Conservation (phyloP, 2,329 filamentous ascomycete species). For the Penicillium freii region DNA sequence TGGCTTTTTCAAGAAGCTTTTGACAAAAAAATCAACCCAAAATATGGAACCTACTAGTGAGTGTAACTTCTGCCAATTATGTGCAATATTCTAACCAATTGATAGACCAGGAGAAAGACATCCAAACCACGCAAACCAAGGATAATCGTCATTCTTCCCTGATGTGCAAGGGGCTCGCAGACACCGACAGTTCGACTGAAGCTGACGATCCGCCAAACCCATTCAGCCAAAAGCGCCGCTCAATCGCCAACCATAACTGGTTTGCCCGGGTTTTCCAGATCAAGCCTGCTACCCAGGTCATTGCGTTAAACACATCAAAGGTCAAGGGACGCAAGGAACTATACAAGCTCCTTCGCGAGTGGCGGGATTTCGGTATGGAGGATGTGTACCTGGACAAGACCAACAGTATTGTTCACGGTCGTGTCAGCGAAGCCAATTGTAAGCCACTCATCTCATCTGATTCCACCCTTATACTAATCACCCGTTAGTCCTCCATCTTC, state of each 20-base stretch:
- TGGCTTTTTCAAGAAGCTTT: slow-evolving; percentile 52
- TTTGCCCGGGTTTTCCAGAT: slow-evolving; percentile 84
- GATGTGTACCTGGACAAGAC: slow-evolving; percentile 76
- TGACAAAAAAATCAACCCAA: slow-evolving; percentile 49
- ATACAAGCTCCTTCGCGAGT: slow-evolving; percentile 70
- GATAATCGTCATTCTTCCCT: slow-evolving; percentile 7
- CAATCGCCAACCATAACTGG: slow-evolving; percentile 67
- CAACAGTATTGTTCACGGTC: slow-evolving; percentile 75
- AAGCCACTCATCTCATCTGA: slow-evolving; percentile 42
- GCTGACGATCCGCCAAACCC: slow-evolving; percentile 15
- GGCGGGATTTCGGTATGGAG: slow-evolving; percentile 77
- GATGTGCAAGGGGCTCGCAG: slow-evolving; percentile 14
- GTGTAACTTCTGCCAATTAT: slow-evolving; percentile 15
- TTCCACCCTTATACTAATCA: slow-evolving; percentile 18
- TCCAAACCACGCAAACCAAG: slow-evolving; percentile 1
- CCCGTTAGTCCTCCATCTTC: slow-evolving; percentile 68
- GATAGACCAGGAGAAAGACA: slow-evolving; percentile 8
- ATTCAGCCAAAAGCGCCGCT: slow-evolving; percentile 15
- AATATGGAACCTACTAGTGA: slow-evolving; percentile 37
- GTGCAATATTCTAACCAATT: background rate
- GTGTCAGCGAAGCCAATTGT: slow-evolving; percentile 76
- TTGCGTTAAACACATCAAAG: slow-evolving; percentile 73
- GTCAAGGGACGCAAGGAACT: slow-evolving; percentile 75
- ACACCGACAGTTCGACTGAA: slow-evolving; percentile 21
- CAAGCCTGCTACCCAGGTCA: slow-evolving; percentile 72